A percentile compares a stretch with the other conserved stretches of the same genome.
phyloP scores from a whole-genome alignment of 2,329 filamentous ascomycete genomes.

The Escovopsis sp. region DNA sequence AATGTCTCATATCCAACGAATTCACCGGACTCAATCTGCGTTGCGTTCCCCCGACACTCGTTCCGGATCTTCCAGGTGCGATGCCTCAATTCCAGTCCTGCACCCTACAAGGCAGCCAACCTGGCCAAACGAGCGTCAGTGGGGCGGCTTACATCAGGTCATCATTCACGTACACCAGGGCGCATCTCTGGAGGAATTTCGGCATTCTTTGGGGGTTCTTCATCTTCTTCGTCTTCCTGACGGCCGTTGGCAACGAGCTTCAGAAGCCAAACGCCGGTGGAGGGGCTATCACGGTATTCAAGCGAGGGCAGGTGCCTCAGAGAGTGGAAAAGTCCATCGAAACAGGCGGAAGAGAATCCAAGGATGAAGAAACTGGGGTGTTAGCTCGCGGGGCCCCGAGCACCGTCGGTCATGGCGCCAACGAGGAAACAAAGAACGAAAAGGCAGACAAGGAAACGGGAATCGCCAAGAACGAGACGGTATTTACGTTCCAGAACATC shows the following conservation, averaged over 20 bases:
- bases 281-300: conserved; percentile 45
- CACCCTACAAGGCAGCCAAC: conserved; percentile 30
- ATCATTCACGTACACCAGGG: conserved; percentile 38
- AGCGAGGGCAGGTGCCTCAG: conserved; percentile 48
- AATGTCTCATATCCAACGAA: conserved; percentile 53
- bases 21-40: conserved; percentile 39
- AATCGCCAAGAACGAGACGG: conserved; percentile 46
- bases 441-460: conserved; percentile 21
- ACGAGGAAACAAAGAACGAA: conserved; percentile 13
- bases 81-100: conserved; percentile 35
- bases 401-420: conserved; percentile 27
- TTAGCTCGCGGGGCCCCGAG: conserved; percentile 42
- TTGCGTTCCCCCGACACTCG: conserved; percentile 42
- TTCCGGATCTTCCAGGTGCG: conserved; percentile 29
- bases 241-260: conserved; percentile 53
- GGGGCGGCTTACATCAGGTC: conserved; percentile 41
- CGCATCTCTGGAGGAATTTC: conserved; percentile 61
- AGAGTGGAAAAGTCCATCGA: conserved; percentile 42
- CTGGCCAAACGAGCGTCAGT: conserved; percentile 29
- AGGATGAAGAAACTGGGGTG: conserved; percentile 33
- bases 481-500: conserved; percentile 39
- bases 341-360: conserved; percentile 26
- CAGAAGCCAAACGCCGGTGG: conserved; percentile 46
- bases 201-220: conserved; percentile 64
- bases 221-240: conserved; percentile 58